Evolutionary conservation across 257 asterid species (phyloP), one percentile per base, ranked within the genome.

Genomic region (Solanum rostratum): DNA sequence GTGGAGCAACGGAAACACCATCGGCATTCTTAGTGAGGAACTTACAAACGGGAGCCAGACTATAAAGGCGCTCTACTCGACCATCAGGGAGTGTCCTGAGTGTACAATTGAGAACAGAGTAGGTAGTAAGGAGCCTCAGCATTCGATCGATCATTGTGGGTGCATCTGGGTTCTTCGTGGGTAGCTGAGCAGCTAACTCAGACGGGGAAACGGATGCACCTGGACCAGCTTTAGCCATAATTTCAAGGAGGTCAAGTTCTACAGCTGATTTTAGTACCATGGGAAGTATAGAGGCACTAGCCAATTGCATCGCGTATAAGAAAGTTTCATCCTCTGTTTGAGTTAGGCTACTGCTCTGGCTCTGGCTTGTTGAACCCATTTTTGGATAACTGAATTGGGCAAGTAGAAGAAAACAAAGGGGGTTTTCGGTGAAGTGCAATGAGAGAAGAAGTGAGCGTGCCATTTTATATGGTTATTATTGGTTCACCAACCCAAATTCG

Each of bases 231-330:
- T 90, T 90, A 79, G 92, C 92, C 68, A 96, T 93, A 19, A 92
- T 89, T 85, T 96, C 98, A 2, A 94, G 93, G 54, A 95, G 80
- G 84, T 93, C 91, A 52, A 95, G 96, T 59, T 95, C 97, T 10
- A 95, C 65, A 37, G 97, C 97, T 84, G 95, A 70, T 85, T 89
- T 92, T 2, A 95, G 90, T 0, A 90, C 97, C 97, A 92, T 94
- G 1, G 97, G 98, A 6, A 95, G 93, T 1, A 93, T 93, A 6
- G 98, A 91, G 4, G 95, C 93, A 84, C 94, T 88, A 0, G 93
- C 97, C 2, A 95, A 86, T 82, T 89, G 95, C 98, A 95, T 89
- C 41, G 97, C 93, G 41, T 87, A 92, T 22, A 91, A 74, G 79
- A 87, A 88, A 16, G 78, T 69, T 59, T 90, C 95, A 4, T 93